Evolutionary conservation across 768 basidiomycete genomes (phyloP).

Genomic region (Boletus rufocinnamomeus): DNA sequence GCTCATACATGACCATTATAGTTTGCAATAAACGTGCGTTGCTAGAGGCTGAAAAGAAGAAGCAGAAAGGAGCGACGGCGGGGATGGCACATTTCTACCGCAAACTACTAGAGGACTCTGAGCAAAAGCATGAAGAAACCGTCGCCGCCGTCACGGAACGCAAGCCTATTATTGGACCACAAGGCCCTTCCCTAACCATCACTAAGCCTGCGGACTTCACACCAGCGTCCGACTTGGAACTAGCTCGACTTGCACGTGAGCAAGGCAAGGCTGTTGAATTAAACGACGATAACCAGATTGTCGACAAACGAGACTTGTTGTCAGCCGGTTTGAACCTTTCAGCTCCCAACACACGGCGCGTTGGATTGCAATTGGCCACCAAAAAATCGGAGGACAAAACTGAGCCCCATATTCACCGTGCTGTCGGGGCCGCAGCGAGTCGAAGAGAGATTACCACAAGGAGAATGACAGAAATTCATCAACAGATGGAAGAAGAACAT

Average conservation of each 20-base stretch:
- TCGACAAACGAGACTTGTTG: slow-evolving; percentile 92
- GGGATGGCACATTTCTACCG: slow-evolving; percentile 89
- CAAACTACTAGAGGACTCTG: slow-evolving; percentile 74
- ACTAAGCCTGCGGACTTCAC: slow-evolving; percentile 66
- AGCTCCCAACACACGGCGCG: slow-evolving; percentile 72
- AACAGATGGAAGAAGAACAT: slow-evolving; percentile 77
- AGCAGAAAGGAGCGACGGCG: slow-evolving; percentile 56
- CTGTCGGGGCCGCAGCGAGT: slow-evolving; percentile 81
- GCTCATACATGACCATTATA: background rate
- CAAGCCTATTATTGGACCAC: slow-evolving; percentile 60
- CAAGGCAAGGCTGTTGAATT: slow-evolving; percentile 87
- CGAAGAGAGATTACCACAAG: slow-evolving; percentile 83
- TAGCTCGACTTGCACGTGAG: slow-evolving; percentile 66
- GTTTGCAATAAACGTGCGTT: background rate
- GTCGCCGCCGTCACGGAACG: slow-evolving; percentile 67
- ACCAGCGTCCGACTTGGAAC: slow-evolving; percentile 69
- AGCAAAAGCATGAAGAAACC: slow-evolving; percentile 82
- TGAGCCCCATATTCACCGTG: slow-evolving; percentile 60
- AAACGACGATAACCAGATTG: slow-evolving; percentile 96
- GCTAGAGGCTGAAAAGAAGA: slow-evolving; percentile 58
- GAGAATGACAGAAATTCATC: slow-evolving; percentile 71
- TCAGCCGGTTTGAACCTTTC: slow-evolving; percentile 92
- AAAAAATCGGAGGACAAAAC: slow-evolving; percentile 29
- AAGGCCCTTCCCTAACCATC: slow-evolving; percentile 68
- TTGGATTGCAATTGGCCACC: slow-evolving; percentile 47